These are phyloP conservation scores for Ramaria rubella DNA, from an alignment of 768 basidiomycete genomes.

Conservation along the genomic window DNA sequence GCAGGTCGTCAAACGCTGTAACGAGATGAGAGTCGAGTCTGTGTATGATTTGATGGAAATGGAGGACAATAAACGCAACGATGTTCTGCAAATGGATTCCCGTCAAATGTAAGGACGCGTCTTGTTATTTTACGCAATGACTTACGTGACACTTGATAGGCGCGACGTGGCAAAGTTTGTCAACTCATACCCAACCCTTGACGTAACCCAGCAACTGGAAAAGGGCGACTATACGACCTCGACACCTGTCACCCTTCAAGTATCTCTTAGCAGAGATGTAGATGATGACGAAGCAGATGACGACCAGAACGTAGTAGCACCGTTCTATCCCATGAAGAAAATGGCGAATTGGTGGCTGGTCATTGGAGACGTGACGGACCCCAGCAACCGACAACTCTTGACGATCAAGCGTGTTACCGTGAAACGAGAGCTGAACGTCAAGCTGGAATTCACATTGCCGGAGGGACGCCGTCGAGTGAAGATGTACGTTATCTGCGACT, in stretches of 20 bases:
- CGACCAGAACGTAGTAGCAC: constrained; percentile 85
- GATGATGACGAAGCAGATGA: constrained; percentile 70
- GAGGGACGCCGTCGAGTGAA: constrained; percentile 79
- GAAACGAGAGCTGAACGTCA: constrained; percentile 61
- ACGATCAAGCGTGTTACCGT: constrained; percentile 86
- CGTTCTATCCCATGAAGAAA: constrained; percentile 87
- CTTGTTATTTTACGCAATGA: neutral
- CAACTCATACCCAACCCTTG: constrained; percentile 95
- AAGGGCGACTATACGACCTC: constrained; percentile 84
- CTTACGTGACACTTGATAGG: constrained; percentile 38
- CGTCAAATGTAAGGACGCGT: constrained; percentile 71
- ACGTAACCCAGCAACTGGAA: constrained; percentile 81
- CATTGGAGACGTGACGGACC: constrained; percentile 55
- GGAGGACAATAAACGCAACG: constrained; percentile 84
- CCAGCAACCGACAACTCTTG: constrained; percentile 72
- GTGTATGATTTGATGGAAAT: constrained; percentile 99
- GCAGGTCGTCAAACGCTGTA: constrained; percentile 79
- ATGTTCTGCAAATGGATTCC: constrained; percentile 77
- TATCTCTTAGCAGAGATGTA: constrained; percentile 72
- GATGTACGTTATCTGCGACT: constrained; percentile 89
- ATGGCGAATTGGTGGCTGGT: constrained; percentile 98
- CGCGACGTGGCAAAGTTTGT: constrained; percentile 92
- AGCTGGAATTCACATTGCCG: constrained; percentile 84
- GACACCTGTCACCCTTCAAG: constrained; percentile 73
- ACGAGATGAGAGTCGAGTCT: constrained; percentile 71